Evolutionary conservation across 2,329 filamentous ascomycete genomes (phyloP), one percentile per base, ranked within the genome.

Genomic region (Aspergillus sp.): DNA sequence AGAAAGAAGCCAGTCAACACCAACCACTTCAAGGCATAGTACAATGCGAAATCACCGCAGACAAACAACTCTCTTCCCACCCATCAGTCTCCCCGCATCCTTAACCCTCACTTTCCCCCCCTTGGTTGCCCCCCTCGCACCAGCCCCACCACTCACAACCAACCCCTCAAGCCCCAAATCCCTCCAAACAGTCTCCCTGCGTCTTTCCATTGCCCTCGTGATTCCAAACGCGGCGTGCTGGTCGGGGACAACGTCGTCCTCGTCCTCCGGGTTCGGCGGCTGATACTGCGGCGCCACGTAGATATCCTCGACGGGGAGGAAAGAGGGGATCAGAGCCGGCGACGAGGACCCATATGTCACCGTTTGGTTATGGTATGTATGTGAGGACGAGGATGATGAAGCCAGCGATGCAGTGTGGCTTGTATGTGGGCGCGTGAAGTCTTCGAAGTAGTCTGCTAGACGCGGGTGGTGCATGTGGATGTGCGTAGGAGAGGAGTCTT

Each of bases 151-250:
- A 46, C 65, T 39, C 19, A 53, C 45, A 57, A 56, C 67, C 58
- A 62, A 56, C 61, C 60, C 64, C 67, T 60, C 66, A 51, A 67
- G 54, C 47, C 47, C 64, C 63, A 86, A 68, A 74, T 88, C 85
- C 59, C 81, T 77, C 85, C 85, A 88, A 2, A 79, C 78, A 4
- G 77, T 76, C 71, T 83, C 82, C 49, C 77, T 74, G 59, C 77
- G 77, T 49, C 76, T 75, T 68, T 86, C 81, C 66, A 85, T 86
- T 0, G 85, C 86, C 42, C 85, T 76, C 69, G 83, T 80, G 58
- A 88, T 88, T 1, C 86, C 86, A 72, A 87, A 88, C 2, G 85
- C 86, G 0, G 86, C 86, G 70, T 88, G 86, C 71, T 87, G 85
- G 63, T 88, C 85, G 0, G 86, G 86, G 13, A 88, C 85, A 3